Conservation (phyloP, 371 early-diverging fungal genomes). For the Lichtheimia hyalospora region DNA sequence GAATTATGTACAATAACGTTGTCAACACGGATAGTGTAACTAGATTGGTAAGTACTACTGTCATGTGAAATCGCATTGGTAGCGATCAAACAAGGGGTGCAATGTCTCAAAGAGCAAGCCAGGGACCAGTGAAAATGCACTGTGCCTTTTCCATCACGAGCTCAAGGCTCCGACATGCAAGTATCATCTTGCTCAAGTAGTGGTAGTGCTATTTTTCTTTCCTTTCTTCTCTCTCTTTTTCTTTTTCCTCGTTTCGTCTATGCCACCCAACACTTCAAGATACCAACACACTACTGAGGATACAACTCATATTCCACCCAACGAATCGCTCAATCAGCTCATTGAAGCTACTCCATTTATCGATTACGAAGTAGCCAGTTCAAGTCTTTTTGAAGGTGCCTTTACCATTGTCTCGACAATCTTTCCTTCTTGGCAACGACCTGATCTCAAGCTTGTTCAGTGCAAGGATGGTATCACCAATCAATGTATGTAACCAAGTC, state of each 20-base stretch:
- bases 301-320: neutral
- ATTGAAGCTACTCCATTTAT: slow-evolving; percentile 52
- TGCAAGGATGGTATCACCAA: slow-evolving; percentile 95
- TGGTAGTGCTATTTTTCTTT: neutral
- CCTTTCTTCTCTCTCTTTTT: neutral
- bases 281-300: neutral
- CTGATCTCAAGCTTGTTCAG: slow-evolving; percentile 66
- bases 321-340: slow-evolving; percentile 23
- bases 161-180: no score
- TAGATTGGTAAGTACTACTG: no score
- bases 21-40: no score
- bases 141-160: no score
- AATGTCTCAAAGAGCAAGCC: no score
- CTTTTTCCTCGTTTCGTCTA: neutral
- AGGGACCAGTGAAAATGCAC: no score
- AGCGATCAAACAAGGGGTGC: no score
- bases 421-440: slow-evolving; percentile 74
- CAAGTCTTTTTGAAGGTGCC: slow-evolving; percentile 68
- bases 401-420: slow-evolving; percentile 53
- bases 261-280: slow-evolving; percentile 8
- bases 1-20: no score
- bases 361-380: slow-evolving; percentile 52
- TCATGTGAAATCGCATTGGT: no score
- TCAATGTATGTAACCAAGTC: slow-evolving; percentile 57
- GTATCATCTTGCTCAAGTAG: neutral